Percentiles rank a stretch among this genome's conserved stretches.
Evolutionary conservation across 2,329 filamentous ascomycete genomes (phyloP).

Genomic region (Fusarium chuoi): DNA sequence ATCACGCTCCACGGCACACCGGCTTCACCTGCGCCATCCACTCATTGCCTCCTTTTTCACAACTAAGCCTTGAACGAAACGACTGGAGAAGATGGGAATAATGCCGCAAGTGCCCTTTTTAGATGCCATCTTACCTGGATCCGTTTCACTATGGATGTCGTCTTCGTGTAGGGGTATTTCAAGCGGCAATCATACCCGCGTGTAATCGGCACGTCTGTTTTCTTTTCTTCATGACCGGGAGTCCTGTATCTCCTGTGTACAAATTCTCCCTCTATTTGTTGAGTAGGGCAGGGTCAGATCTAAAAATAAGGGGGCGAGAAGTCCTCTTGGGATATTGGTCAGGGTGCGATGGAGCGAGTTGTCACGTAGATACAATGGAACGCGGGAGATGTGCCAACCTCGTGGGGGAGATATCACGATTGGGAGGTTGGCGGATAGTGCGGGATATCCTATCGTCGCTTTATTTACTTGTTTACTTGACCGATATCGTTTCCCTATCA

Average conservation of each 20-base stretch:
- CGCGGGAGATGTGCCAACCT: slow-evolving; percentile 22
- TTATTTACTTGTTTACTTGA: slow-evolving; percentile 45
- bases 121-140: slow-evolving; percentile 11
- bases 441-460: slow-evolving; percentile 45
- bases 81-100: slow-evolving; percentile 39
- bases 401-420: slow-evolving; percentile 21
- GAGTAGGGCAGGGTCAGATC: slow-evolving; percentile 12
- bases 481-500: slow-evolving; percentile 39
- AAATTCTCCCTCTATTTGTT: slow-evolving; percentile 22
- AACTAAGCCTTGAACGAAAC: slow-evolving; percentile 43
- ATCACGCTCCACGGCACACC: slow-evolving; percentile 41
- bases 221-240: slow-evolving; percentile 35
- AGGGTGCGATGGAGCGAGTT: slow-evolving; percentile 32
- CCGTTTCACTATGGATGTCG: slow-evolving; percentile 3
- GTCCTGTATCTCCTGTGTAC: slow-evolving; percentile 40
- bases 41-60: slow-evolving; percentile 50
- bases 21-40: slow-evolving; percentile 52
- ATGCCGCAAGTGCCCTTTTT: slow-evolving; percentile 20
- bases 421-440: slow-evolving; percentile 32
- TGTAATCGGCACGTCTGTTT: slow-evolving; percentile 39
- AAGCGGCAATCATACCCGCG: slow-evolving; percentile 28
- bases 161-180: slow-evolving; percentile 10
- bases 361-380: slow-evolving; percentile 25
- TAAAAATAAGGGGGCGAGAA: slow-evolving; percentile 36
- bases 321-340: slow-evolving; percentile 37